Conservation (phyloP, 139 green algal genomes). For the Chlamydomonas asymmetrica region DNA sequence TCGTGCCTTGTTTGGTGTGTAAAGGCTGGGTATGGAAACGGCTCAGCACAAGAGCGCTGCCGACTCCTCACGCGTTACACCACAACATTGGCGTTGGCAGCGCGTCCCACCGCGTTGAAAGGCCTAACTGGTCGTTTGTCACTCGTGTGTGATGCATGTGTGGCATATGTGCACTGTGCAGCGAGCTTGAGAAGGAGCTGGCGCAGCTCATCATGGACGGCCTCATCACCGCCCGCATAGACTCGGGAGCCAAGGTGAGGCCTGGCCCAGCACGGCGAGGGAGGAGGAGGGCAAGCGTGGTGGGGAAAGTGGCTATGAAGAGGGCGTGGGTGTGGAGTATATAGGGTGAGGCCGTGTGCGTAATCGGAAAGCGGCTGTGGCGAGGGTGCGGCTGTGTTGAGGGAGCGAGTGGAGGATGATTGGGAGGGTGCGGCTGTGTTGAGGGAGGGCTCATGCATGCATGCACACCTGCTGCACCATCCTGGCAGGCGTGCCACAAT, state of each 20-base stretch:
- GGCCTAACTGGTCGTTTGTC: no score
- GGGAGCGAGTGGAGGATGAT: no score
- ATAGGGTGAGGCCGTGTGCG: background rate
- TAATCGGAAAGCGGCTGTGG: background rate
- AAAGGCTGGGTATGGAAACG: no score
- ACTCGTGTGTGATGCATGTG: background rate
- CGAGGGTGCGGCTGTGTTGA: background rate
- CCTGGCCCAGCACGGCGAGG: slow-evolving; percentile 32
- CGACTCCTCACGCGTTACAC: no score
- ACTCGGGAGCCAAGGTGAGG: slow-evolving; percentile 74
- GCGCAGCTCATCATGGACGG: slow-evolving; percentile 78
- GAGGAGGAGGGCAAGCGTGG: background rate
- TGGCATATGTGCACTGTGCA: slow-evolving; percentile 20
- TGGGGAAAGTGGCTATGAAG: background rate
- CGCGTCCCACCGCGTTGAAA: no score
- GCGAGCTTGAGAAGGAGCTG: slow-evolving; percentile 77
- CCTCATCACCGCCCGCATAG: slow-evolving; percentile 85
- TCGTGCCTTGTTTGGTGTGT: no score
- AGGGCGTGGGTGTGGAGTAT: background rate
- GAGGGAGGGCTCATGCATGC: background rate
- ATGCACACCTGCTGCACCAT: no score
- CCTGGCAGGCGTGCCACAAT: no score
- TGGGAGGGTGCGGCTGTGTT: background rate
- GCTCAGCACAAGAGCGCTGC: no score
- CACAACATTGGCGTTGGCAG: no score